Evolutionary conservation across 2,329 filamentous ascomycete genomes (phyloP).

Genomic region (Helicocarpus griseus): DNA sequence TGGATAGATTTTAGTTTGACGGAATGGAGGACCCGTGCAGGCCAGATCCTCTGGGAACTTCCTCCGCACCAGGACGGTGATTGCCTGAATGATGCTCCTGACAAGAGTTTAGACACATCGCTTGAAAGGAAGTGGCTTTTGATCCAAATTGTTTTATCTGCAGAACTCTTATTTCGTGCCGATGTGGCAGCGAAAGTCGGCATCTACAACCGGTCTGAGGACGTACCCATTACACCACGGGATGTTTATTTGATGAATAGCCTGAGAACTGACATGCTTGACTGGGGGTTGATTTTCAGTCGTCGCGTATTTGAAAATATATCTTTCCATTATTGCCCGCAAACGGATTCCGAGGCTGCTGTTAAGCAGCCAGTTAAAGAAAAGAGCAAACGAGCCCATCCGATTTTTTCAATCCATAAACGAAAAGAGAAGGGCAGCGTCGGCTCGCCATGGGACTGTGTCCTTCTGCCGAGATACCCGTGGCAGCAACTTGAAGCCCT

Average conservation of each 20-base stretch:
- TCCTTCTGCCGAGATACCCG: conserved; percentile 27
- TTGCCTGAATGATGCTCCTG: conserved; percentile 15
- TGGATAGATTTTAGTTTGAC: conserved; percentile 41
- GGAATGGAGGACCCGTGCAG: conserved; percentile 37
- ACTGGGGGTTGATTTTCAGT: conserved; percentile 48
- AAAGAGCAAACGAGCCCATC: not conserved
- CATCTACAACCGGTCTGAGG: conserved; percentile 30
- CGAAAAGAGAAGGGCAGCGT: not conserved
- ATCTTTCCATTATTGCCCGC: conserved; percentile 23
- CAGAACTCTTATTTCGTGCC: conserved; percentile 45
- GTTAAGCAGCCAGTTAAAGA: not conserved
- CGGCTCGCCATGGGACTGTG: conserved; percentile 24
- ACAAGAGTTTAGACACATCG: conserved; percentile 18
- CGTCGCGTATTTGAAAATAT: conserved; percentile 45
- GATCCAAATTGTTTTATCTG: conserved; percentile 45
- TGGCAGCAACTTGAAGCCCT: conserved; percentile 41
- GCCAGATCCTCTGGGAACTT: conserved; percentile 36
- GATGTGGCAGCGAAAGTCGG: conserved; percentile 37
- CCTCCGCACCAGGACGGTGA: conserved; percentile 28
- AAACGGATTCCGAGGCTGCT: not conserved
- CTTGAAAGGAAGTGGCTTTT: conserved; percentile 45
- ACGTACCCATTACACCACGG: conserved; percentile 31
- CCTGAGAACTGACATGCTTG: conserved; percentile 41
- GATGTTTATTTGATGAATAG: conserved; percentile 39
- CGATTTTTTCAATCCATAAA: conserved; percentile 3